Conservation (phyloP, 257 asterid genomes). For the Plectranthus barbatus region DNA sequence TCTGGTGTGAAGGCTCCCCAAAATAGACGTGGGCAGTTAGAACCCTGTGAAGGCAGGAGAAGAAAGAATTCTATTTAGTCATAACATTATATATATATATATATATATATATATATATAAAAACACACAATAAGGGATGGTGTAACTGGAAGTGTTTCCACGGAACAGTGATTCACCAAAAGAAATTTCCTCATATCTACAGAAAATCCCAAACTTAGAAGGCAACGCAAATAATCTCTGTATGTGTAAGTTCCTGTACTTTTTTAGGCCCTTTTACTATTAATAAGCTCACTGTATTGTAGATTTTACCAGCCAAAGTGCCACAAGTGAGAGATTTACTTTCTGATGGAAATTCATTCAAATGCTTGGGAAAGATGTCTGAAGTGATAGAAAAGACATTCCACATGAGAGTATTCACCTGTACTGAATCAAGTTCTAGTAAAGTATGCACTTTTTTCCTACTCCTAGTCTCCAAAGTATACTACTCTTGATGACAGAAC, state of each 20-base stretch:
- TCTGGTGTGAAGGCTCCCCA: conserved; percentile 80
- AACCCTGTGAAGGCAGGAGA: conserved; percentile 41
- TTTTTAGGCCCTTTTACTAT: background rate
- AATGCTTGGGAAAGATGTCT: background rate
- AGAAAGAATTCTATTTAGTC: background rate
- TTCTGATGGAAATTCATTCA: background rate
- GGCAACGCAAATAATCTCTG: background rate
- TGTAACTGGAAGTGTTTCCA: background rate
- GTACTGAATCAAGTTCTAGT: background rate
- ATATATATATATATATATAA: too few species aligned
- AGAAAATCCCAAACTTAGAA: background rate
- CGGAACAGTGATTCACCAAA: background rate
- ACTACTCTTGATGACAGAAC: background rate
- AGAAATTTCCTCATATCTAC: background rate
- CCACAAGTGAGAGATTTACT: too few species aligned
- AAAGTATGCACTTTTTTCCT: background rate
- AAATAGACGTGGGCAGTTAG: conserved; percentile 64
- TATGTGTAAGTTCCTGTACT: background rate
- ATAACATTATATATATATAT: too few species aligned
- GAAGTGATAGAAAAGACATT: background rate
- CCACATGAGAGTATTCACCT: background rate
- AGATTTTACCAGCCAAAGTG: too few species aligned
- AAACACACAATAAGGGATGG: conserved; percentile 2
- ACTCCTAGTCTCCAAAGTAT: background rate
- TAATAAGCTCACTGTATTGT: too few species aligned